Evolutionary conservation across 106 monocot species (phyloP), one percentile per base, ranked within the genome.

Genomic region (Dendrobium nobile): DNA sequence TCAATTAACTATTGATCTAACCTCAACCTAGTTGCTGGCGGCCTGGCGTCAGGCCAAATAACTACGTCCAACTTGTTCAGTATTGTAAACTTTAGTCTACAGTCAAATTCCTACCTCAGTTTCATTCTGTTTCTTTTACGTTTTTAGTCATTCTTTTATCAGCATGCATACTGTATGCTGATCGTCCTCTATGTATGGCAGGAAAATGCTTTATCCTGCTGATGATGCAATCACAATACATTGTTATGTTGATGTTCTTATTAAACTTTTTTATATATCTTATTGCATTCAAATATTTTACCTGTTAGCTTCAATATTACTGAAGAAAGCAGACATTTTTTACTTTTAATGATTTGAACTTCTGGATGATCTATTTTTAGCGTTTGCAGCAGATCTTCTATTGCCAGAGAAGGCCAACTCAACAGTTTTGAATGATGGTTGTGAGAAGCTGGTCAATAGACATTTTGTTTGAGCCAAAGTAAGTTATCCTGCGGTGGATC

Each of bases 291-390:
- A 70, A 37, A 33, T 33, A 10, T 61, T 70, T 13, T 15, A 33
- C 11, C 7, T 70, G 70, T 37, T 70, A 11, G 37, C 15, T 70
- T 70, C 37, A 28, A 70, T 70, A 70, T 15, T 61, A 19, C 61
- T 22, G 61, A 61, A 61, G 61, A 61, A 56, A 61, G n/a, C n/a
- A n/a, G 61, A 61, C 61, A 61, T n/a, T 61, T 61, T 61, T 61
- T n/a, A 8, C 22, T 10, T 54, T 67, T 67, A 67, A 67, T 67
- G 26, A 16, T 70, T 70, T 70, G 37, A 37, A 70, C 70, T 31
- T 37, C 37, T 37, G 31, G 70, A 15, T 28, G 11, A 15, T 37
- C 15, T 1, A 15, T 37, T 37, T 28, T 15, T 15, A 0, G 9
- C 31, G 37, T 6, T 2, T 70, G 9, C 33, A 70, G 7, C 15